Evolutionary conservation across 2,329 filamentous ascomycete genomes (phyloP), one percentile per base, ranked within the genome.

Genomic region (Hymenotorrendiella dingleyae): DNA sequence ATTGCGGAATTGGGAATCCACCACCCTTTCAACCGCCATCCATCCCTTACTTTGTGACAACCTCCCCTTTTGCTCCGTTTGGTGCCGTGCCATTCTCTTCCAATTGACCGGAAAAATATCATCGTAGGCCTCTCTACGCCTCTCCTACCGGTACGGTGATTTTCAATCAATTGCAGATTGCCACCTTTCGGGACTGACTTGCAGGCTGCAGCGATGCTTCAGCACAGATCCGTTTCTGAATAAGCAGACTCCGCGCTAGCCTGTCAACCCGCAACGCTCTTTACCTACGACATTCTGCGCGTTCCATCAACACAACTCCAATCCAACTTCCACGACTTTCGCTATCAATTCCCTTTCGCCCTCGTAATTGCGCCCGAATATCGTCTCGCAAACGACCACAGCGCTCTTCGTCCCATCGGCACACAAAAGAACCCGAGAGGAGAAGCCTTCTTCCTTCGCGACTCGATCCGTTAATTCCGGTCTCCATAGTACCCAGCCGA

Each of bases 401-500:
- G 16, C 2, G 10, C 1, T 33, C 7, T 23, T 26, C 23, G 33
- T 28, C 14, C n/a, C n/a, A n/a, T n/a, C n/a, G n/a, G 21, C 27
- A n/a, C 26, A 22, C 28, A 28, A 16, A 12, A 22, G 14, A 14
- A 23, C 9, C 17, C 17, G 29, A 23, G 23, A 28, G 28, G 19
- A 45, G 14, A 20, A n/a, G 19, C 24, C 9, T n/a, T 16, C 9
- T 27, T 29, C 17, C 23, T 20, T 35, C 16, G 16, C 38, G 34
- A 40, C 44, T 43, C 47, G 41, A 47, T 49, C 47, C 47, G 47
- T 35, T 26, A 26, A 38, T 36, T 49, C 47, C 47, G 47, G 38
- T 42, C 38, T 36, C 42, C 42, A 45, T 35, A 43, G 36, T 33
- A 17, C 40, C 40, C 36, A 42, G 38, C 23, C 21, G 20, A 23